A percentile compares a stretch with the other conserved stretches of the same genome.
Conservation (phyloP, 2,329 filamentous ascomycete species). For the Ophiostoma himal-ulmi region DNA sequence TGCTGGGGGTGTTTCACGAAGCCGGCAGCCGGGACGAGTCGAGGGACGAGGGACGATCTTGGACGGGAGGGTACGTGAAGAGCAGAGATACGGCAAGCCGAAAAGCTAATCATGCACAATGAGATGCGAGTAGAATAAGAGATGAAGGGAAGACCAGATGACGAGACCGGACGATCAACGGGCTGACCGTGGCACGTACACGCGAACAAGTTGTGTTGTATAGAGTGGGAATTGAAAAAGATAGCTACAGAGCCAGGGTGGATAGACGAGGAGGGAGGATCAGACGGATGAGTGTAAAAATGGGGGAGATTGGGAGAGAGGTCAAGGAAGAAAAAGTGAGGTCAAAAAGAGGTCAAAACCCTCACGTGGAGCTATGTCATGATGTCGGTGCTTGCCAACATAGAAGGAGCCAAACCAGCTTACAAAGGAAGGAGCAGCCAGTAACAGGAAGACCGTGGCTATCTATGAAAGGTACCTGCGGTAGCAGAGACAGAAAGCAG, state of each 20-base stretch:
- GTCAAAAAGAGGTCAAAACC: background rate
- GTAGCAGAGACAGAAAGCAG: background rate
- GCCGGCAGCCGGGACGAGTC: constrained; percentile 12
- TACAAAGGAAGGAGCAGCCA: background rate
- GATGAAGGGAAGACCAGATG: background rate
- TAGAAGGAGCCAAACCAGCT: background rate
- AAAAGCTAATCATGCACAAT: background rate
- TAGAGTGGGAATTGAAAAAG: background rate
- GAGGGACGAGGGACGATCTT: background rate
- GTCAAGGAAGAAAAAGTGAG: background rate
- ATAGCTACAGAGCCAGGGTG: background rate
- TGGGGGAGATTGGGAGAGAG: background rate
- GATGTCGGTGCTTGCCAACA: background rate
- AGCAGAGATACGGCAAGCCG: background rate
- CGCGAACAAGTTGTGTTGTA: background rate
- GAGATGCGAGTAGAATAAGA: background rate
- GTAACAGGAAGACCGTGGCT: background rate
- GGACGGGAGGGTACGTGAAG: background rate
- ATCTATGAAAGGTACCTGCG: background rate
- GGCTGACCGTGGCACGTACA: background rate
- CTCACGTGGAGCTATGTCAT: background rate
- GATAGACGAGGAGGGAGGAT: background rate
- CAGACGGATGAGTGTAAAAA: background rate
- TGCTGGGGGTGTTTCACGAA: background rate
- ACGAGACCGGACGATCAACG: background rate